These are phyloP conservation scores for Aureobasidium musti DNA, from an alignment of 2,329 filamentous ascomycete genomes.

Conservation along the genomic window DNA sequence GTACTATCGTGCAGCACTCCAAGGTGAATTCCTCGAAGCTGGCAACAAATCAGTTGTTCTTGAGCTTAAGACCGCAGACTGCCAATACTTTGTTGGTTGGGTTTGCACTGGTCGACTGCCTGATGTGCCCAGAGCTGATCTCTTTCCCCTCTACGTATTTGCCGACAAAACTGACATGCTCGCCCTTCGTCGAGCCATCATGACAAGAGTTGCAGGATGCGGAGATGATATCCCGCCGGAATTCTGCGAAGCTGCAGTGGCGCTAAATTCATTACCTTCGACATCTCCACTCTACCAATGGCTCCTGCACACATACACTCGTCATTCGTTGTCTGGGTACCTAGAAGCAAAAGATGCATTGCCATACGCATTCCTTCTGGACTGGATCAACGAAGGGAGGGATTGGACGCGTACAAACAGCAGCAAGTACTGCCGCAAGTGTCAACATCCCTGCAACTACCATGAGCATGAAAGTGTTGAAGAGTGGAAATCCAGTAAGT, in stretches of 20 bases:
- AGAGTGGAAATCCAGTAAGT: conserved; percentile 3
- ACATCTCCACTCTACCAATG: neutral
- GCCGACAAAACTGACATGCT: neutral
- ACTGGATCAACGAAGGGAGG: neutral
- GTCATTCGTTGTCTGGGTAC: neutral
- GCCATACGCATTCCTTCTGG: neutral
- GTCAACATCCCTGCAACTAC: neutral
- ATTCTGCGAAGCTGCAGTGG: neutral
- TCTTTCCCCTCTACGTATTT: neutral
- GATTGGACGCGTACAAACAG: neutral
- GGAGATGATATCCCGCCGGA: too few relatives aligned
- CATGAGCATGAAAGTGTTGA: neutral
- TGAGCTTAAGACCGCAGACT: neutral
- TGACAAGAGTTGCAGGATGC: neutral
- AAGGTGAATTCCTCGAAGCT: neutral
- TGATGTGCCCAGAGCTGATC: too few relatives aligned
- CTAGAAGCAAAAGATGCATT: too few relatives aligned
- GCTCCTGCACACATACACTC: neutral
- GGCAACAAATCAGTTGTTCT: neutral
- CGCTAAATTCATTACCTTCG: neutral
- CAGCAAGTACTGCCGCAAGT: neutral
- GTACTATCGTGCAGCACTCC: conserved; percentile 2
- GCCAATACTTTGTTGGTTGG: neutral
- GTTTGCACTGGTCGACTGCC: neutral
- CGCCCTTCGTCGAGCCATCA: neutral